Evolutionary conservation across 2,329 filamentous ascomycete species (phyloP).

Genomic region (Monilinia fructigena): DNA sequence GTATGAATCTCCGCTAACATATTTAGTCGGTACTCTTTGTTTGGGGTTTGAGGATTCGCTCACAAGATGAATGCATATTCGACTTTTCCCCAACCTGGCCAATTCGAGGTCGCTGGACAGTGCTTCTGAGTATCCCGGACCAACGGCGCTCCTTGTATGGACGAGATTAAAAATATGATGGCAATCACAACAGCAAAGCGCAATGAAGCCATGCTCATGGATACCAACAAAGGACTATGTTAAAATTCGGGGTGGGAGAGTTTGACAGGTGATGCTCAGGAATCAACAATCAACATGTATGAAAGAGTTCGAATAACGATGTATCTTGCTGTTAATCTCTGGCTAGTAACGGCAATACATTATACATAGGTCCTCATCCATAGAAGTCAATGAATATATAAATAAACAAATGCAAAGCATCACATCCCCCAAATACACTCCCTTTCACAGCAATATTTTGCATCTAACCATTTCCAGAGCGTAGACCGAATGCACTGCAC

Average conservation of each 20-base stretch:
- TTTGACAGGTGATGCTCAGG: too few relatives aligned
- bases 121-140: constrained; percentile 1
- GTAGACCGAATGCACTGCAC: background rate
- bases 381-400: background rate
- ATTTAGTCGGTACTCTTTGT: constrained; percentile 1
- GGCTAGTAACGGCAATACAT: background rate
- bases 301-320: background rate
- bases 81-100: constrained; percentile 43
- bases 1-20: constrained; percentile 44
- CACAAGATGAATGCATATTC: constrained; percentile 47
- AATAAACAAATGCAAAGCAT: background rate
- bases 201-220: background rate
- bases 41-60: constrained; percentile 25
- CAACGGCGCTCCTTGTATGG: constrained; percentile 7
- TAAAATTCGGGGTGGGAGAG: too few relatives aligned
- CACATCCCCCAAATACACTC: background rate
- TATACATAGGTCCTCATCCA: too few relatives aligned
- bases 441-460: background rate
- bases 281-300: background rate
- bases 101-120: constrained; percentile 37
- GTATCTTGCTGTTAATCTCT: background rate
- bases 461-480: background rate
- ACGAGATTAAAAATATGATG: constrained; percentile 1
- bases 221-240: background rate
- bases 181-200: background rate